Conservation (phyloP, 1,139 yeast genomes). For the Geotrichum reessii region DNA sequence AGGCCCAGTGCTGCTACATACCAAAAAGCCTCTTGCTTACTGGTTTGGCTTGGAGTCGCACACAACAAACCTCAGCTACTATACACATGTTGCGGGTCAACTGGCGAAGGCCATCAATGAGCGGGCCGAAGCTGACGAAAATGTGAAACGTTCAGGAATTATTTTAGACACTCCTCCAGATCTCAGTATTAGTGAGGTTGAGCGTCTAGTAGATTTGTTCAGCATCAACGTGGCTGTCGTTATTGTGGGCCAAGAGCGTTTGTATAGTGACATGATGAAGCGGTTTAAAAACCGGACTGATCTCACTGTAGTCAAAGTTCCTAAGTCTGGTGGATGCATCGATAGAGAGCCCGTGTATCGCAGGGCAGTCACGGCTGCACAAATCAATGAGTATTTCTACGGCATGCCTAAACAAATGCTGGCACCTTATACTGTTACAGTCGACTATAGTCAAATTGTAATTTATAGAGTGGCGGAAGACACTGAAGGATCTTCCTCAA, state of each 20-base stretch:
- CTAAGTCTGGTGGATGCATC: constrained; percentile 69
- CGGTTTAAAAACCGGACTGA: constrained; percentile 32
- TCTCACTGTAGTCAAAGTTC: constrained; percentile 50
- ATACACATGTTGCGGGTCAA: constrained; percentile 50
- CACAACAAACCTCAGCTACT: constrained; percentile 55
- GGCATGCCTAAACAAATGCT: constrained; percentile 64
- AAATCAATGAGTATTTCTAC: constrained; percentile 83
- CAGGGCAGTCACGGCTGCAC: constrained; percentile 66
- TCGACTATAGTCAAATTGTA: constrained; percentile 45
- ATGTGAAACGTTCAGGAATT: constrained; percentile 54
- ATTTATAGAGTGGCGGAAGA: constrained; percentile 47
- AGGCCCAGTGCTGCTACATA: constrained; percentile 79
- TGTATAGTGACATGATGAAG: constrained; percentile 58
- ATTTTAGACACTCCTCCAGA: constrained; percentile 74
- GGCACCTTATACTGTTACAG: constrained; percentile 68
- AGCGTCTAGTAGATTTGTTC: constrained; percentile 57
- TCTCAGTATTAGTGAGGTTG: constrained; percentile 37
- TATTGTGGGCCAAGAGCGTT: constrained; percentile 44
- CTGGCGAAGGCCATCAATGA: constrained; percentile 55
- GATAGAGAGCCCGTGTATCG: constrained; percentile 65
- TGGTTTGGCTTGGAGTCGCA: constrained; percentile 67
- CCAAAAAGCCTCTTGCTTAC: constrained; percentile 81
- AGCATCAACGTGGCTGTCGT: constrained; percentile 38
- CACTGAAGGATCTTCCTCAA: constrained; percentile 6
- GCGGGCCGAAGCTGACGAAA: constrained; percentile 49